Percentiles rank a stretch among this genome's conserved stretches.
Conservation (phyloP, 805 yeast species). For the Ogataea naganishii region DNA sequence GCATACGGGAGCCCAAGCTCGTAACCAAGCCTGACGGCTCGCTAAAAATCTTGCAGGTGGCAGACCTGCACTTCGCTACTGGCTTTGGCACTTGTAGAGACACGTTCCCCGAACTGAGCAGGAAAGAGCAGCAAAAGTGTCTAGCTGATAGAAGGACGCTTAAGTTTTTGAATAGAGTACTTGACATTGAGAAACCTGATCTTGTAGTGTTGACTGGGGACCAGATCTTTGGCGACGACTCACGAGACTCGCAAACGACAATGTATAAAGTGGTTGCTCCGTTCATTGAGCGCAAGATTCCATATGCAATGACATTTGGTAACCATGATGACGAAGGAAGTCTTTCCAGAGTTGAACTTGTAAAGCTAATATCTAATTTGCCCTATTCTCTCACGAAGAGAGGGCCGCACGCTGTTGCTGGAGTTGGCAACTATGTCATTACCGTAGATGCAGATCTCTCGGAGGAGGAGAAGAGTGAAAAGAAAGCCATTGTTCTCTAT, state of each 20-base stretch:
- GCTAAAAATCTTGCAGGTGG: slow-evolving; percentile 79
- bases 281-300: slow-evolving; percentile 56
- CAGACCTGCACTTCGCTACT: slow-evolving; percentile 87
- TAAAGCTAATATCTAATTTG: slow-evolving; percentile 43
- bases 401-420: slow-evolving; percentile 65
- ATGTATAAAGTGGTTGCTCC: slow-evolving; percentile 71
- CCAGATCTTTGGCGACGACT: slow-evolving; percentile 72
- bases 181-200: slow-evolving; percentile 77
- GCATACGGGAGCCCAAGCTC: background rate
- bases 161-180: slow-evolving; percentile 47
- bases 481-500: slow-evolving; percentile 50
- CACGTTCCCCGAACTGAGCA: slow-evolving; percentile 39
- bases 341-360: slow-evolving; percentile 47
- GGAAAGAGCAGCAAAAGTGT: slow-evolving; percentile 40
- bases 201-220: slow-evolving; percentile 86
- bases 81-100: slow-evolving; percentile 76
- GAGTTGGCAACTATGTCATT: slow-evolving; percentile 74
- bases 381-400: slow-evolving; percentile 60
- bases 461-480: slow-evolving; percentile 16
- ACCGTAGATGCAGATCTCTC: slow-evolving; percentile 35
- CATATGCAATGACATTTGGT: slow-evolving; percentile 82
- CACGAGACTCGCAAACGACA: slow-evolving; percentile 79
- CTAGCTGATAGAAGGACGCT: slow-evolving; percentile 72
- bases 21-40: slow-evolving; percentile 30
- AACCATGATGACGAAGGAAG: slow-evolving; percentile 93